Base-by-base conservation (phyloP, 306 rosid genomes). In the Gynostemma pentaphyllum region DNA sequence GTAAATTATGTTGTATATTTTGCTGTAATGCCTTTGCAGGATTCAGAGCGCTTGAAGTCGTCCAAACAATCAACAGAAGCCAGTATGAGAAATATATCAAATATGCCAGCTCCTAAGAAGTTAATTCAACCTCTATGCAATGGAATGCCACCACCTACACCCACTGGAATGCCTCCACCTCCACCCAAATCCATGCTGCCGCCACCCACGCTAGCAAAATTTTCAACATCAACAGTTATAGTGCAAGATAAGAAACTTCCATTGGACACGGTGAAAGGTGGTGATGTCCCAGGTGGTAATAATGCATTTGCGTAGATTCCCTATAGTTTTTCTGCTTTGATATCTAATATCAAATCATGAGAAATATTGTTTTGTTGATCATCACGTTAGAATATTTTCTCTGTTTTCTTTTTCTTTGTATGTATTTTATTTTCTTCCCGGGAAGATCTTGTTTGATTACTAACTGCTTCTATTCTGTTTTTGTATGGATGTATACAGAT, bases 91-190 rank as follows among this genome's bases (percentile, higher is more conserved):
- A 84, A 81, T 82, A 68, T 80, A 65, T 82, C 88, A 10, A 82
- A 74, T 60, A 82, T 86, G 94, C 95, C 94, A 7, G 80, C 87
- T 69, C 94, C 96, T 53, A 88, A 79, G 94, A 92, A 81, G 82
- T 68, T 86, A 78, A 68, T 72, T 66, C 80, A 68, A 52, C 68
- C 78, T 13, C 53, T 76, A 64, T 77, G 79, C 53, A 66, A 68
- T 62, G 83, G 73, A 76, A 74, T 79, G 83, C 75, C 77, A 27
- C 80, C 83, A 7, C 74, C 88, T 14, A 82, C 61, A n/a, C 80
- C 84, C 1, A 75, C 69, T 74, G 40, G 36, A 70, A 81, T 83
- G 83, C 87, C 83, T 41, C 82, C 85, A 1, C 71, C 86, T 9
- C 82, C 64, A 22, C 80, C 82, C 1, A 74, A 66, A 77, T 29